Conservation (phyloP, 495 filamentous ascomycete genomes). For the Daldinia childiae region DNA sequence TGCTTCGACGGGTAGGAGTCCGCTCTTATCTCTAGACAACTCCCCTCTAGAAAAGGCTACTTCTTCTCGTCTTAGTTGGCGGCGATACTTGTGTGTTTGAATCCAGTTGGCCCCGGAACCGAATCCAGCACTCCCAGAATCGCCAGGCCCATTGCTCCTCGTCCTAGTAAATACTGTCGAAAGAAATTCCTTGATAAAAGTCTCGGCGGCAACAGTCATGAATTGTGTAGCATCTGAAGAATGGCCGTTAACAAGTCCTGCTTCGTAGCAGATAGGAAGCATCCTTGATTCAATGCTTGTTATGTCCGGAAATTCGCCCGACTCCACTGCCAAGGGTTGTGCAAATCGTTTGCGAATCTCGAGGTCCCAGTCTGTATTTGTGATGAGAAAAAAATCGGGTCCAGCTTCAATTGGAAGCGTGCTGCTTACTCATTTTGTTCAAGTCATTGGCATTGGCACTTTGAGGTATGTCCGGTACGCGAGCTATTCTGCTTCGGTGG, state of each 20-base stretch:
- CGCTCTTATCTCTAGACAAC: constrained; percentile 71
- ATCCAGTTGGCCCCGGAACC: constrained; percentile 74
- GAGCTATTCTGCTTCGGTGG: constrained; percentile 71
- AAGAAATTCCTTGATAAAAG: constrained; percentile 89
- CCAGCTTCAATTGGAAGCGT: constrained; percentile 5
- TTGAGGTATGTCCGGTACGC: constrained; percentile 77
- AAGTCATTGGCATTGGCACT: constrained; percentile 85
- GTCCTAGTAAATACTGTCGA: constrained; percentile 80
- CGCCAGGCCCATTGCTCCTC: constrained; percentile 76
- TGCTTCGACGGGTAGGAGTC: constrained; percentile 78
- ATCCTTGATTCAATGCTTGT: constrained; percentile 83
- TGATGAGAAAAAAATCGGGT: constrained; percentile 9
- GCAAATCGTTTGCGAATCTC: constrained; percentile 94
- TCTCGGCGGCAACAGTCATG: constrained; percentile 90
- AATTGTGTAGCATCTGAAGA: constrained; percentile 78
- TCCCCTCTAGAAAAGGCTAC: constrained; percentile 71
- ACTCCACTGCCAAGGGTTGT: constrained; percentile 85
- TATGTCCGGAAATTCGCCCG: constrained; percentile 89
- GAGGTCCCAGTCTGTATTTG: constrained; percentile 76
- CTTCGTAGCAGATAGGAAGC: constrained; percentile 93
- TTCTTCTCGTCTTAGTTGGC: constrained; percentile 78
- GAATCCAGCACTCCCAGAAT: constrained; percentile 63
- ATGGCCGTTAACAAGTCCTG: constrained; percentile 80
- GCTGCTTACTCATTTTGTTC: constrained; percentile 83
- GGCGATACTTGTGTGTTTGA: constrained; percentile 79